Conservation (phyloP, 1,284 basidiomycete species). For the Schizophyllum commune region DNA sequence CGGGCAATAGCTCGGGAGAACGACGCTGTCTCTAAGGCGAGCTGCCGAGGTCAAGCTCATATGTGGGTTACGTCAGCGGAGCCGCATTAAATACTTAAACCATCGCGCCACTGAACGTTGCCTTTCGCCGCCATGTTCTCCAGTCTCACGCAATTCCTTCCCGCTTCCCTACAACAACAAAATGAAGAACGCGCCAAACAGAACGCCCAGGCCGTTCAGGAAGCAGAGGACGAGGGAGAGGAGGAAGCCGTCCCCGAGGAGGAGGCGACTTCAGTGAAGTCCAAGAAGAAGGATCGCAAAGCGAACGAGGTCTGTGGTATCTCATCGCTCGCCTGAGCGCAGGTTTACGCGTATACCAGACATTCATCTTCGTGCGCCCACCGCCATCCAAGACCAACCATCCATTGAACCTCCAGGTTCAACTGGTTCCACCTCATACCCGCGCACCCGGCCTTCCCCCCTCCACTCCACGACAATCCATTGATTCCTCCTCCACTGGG, state of each 20-base stretch:
- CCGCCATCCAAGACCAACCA: conserved; percentile 81
- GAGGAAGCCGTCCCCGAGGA: conserved; percentile 22
- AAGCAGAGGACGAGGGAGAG: conserved; percentile 13
- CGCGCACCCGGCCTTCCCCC: conserved; percentile 32
- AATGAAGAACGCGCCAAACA: conserved; percentile 13
- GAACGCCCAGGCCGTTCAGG: conserved; percentile 19
- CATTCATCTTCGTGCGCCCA: conserved; percentile 79
- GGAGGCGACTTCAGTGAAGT: conserved; percentile 17
- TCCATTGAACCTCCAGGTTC: conserved; percentile 89
- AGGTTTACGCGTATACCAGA: conserved; percentile 35
- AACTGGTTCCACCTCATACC: conserved; percentile 72
- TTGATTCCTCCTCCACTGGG: conserved; percentile 19
- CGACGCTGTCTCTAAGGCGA: neutral
- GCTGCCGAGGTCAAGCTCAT: neutral
- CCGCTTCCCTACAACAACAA: conserved; percentile 48
- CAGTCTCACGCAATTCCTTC: conserved; percentile 30
- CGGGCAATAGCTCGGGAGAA: too few species aligned
- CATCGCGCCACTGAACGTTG: neutral
- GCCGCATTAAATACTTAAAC: neutral
- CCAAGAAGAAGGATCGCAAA: conserved; percentile 38
- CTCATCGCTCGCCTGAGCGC: conserved; percentile 2
- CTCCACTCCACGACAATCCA: conserved; percentile 23
- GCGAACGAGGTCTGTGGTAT: conserved; percentile 44
- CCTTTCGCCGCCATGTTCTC: conserved; percentile 42
- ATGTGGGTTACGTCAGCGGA: neutral